Conservation (phyloP, 2,329 filamentous ascomycete genomes). For the Taxawa tesnikishii region DNA sequence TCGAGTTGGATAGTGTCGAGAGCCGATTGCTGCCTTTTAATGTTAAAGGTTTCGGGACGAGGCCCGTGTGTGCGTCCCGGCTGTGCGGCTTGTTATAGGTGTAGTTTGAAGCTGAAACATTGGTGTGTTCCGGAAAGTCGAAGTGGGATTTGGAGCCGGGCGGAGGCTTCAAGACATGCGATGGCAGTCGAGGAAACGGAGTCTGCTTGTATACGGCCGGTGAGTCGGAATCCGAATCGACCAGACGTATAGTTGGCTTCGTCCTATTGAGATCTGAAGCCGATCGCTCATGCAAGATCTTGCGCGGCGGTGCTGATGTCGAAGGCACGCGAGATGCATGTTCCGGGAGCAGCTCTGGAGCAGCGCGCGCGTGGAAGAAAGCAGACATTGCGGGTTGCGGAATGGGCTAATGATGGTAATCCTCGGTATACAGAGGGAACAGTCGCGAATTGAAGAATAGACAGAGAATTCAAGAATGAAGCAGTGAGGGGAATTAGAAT, state of each 20-base stretch:
- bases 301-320: conserved; percentile 7
- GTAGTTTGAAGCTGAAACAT: conserved; percentile 16
- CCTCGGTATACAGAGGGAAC: neutral
- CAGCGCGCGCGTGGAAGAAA: conserved; percentile 8
- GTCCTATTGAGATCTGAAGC: conserved; percentile 11
- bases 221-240: conserved; percentile 11
- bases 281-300: conserved; percentile 15
- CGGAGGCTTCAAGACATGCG: conserved; percentile 8
- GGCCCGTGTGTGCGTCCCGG: conserved; percentile 3
- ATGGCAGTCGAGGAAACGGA: conserved; percentile 8
- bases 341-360: conserved; percentile 7
- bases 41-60: conserved; percentile 1
- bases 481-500: conserved; percentile 7
- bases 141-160: conserved; percentile 1
- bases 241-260: conserved; percentile 20
- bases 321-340: conserved; percentile 5
- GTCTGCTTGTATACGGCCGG: conserved; percentile 9
- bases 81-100: conserved; percentile 14
- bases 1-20: conserved; percentile 4
- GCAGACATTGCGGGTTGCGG: conserved; percentile 8
- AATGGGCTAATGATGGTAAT: conserved; percentile 2
- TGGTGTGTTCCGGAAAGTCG: conserved; percentile 4
- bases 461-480: conserved; percentile 3
- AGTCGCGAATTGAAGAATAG: conserved; percentile 7
- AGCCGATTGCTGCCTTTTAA: conserved; percentile 2